Base-by-base conservation (phyloP, 2,329 filamentous ascomycete genomes). In the Fusarium incarnatum region DNA sequence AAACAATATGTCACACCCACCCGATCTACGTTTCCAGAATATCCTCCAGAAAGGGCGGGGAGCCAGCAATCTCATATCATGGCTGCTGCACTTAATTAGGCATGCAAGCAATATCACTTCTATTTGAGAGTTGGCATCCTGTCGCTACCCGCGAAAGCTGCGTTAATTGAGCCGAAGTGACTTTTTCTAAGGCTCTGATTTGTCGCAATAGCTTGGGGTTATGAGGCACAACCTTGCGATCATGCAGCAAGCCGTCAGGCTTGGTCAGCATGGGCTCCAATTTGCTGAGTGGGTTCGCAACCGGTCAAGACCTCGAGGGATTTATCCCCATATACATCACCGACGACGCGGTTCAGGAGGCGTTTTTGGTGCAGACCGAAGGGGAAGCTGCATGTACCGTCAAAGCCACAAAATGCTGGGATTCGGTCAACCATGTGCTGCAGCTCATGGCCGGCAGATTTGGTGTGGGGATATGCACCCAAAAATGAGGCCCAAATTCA, bases 221-320 rank as follows among this genome's bases (percentile, higher is more conserved):
- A 54, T 55, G 50, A 67, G 46, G 55, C 52, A 67, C 58, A 58
- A 64, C 61, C 69, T 72, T 67, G 62, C 66, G 65, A 73, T 72
- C 59, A 73, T 72, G 70, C 70, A 71, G 63, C 63, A 59, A 56
- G 30, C 67, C 70, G 63, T 48, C 22, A 54, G 59, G 46, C 50
- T 57, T 72, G 63, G 67, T 48, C 67, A 72, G 56, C 54, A 46
- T 42, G 25, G 41, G 28, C 53, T 65, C 37, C 53, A 40, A 72
- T 73, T 72, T 71, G 70, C 55, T 45, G 46, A 52, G 47, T 48
- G 9, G 32, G 56, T 64, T 60, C 41, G 46, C 54, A 73, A 66
- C 70, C 70, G 70, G 70, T 72, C 67, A 71, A 68, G 60, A 71
- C 40, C 23, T 66, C 45, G 59, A 66, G 60, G 60, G 52, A 58